Evolutionary conservation across 169 alveolate species (phyloP).

Genomic region (Cryptosporidium tyzzeri): DNA sequence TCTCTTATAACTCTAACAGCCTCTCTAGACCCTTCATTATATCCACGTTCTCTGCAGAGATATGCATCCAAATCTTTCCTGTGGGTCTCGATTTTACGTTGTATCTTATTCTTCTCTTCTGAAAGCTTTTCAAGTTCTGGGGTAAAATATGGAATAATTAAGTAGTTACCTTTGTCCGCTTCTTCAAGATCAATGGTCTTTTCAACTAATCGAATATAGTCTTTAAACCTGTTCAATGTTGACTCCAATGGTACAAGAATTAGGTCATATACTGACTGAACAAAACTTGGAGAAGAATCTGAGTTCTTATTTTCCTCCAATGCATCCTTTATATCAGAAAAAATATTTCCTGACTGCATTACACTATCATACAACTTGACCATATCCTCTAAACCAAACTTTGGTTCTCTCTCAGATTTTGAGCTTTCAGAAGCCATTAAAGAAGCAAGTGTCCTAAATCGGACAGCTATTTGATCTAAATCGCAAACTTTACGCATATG

Average conservation of each 20-base stretch:
- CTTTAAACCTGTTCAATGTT: constrained; percentile 84
- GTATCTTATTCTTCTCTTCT: constrained; percentile 81
- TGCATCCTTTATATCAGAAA: constrained; percentile 45
- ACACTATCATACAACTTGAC: constrained; percentile 84
- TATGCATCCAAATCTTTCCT: constrained; percentile 85
- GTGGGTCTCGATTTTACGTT: constrained; percentile 86
- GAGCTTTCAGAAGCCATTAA: neutral
- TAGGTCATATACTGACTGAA: constrained; percentile 23
- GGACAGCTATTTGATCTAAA: constrained; percentile 83
- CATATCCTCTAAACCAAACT: constrained; percentile 85
- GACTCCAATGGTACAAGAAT: constrained; percentile 84
- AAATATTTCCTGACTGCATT: constrained; percentile 35
- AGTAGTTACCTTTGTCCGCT: constrained; percentile 90
- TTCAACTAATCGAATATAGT: constrained; percentile 90
- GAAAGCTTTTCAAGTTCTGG: constrained; percentile 82
- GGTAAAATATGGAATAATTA: constrained; percentile 87
- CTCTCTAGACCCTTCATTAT: constrained; percentile 78
- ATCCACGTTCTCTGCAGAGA: constrained; percentile 79
- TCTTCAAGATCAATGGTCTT: constrained; percentile 92
- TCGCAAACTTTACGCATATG: constrained; percentile 83
- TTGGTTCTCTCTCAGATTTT: constrained; percentile 79
- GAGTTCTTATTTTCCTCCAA: constrained; percentile 17
- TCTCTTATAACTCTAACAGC: constrained; percentile 76
- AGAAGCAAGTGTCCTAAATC: constrained; percentile 82
- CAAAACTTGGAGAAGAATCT: neutral